Conservation (phyloP, 495 filamentous ascomycete genomes). For the Geoglossum glabrum region DNA sequence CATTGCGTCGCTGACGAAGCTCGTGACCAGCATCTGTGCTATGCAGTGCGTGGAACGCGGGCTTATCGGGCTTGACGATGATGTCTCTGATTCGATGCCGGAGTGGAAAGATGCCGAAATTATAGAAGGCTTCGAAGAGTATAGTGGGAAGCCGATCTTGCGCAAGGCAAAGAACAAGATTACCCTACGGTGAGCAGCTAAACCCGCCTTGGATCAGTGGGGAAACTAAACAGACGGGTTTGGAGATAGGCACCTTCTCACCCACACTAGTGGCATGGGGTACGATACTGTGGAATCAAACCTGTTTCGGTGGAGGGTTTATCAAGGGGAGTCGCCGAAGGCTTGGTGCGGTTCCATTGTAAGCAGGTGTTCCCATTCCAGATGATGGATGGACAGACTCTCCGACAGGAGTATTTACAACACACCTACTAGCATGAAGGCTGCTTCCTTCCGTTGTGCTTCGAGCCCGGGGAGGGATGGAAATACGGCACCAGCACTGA, state of each 20-base stretch:
- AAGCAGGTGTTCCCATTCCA: too few species aligned
- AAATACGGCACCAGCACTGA: constrained; percentile 29
- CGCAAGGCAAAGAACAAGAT: neutral
- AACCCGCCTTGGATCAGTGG: neutral
- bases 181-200: constrained; percentile 4
- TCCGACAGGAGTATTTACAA: too few species aligned
- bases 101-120: constrained; percentile 17
- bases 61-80: constrained; percentile 21
- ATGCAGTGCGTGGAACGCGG: constrained; percentile 31
- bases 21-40: constrained; percentile 23
- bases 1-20: constrained; percentile 15
- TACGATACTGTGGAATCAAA: constrained; percentile 24
- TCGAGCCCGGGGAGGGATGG: constrained; percentile 30
- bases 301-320: neutral
- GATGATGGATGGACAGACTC: too few species aligned
- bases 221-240: neutral
- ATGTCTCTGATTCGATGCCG: constrained; percentile 21
- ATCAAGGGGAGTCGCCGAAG: constrained; percentile 6
- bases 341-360: neutral
- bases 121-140: constrained; percentile 4
- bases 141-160: constrained; percentile 4
- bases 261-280: constrained; percentile 26
- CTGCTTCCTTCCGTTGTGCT: constrained; percentile 21
- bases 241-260: constrained; percentile 22
- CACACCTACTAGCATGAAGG: constrained; percentile 12